Evolutionary conservation across 1,139 yeast species (phyloP).

Genomic region (Keqinozyma sinolaborantium): DNA sequence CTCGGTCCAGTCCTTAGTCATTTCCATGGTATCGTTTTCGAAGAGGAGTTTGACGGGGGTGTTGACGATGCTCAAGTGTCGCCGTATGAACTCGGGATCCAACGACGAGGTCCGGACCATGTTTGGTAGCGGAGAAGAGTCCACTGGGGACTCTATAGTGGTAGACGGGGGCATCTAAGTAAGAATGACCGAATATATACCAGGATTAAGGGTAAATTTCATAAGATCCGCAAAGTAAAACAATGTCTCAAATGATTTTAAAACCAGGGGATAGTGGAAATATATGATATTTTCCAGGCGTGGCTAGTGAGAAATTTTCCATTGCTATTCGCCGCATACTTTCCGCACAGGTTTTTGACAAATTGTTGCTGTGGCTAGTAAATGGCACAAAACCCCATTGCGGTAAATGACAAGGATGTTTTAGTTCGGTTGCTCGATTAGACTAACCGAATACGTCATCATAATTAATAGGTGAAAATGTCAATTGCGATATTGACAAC

Average conservation of each 20-base stretch:
- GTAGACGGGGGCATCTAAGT: constrained; percentile 1
- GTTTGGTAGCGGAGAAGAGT: no score
- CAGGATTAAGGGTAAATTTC: no score
- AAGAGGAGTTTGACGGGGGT: constrained; percentile 17
- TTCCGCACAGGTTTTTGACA: neutral
- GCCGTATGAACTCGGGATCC: constrained; percentile 15
- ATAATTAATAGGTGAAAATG: constrained; percentile 25
- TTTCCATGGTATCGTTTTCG: constrained; percentile 14
- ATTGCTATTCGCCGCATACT: constrained; percentile 1
- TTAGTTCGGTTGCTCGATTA: neutral
- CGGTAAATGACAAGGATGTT: no score
- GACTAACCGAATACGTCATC: neutral
- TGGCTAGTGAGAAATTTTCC: constrained; percentile 1
- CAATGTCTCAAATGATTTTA: no score
- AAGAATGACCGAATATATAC: neutral
- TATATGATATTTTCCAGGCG: no score
- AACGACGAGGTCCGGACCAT: constrained; percentile 18
- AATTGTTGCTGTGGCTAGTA: neutral
- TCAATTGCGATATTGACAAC: constrained; percentile 60
- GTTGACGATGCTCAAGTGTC: constrained; percentile 13
- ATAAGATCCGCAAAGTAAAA: no score
- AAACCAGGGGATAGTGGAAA: no score
- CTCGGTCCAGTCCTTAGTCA: constrained; percentile 33
- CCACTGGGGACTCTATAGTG: constrained; percentile 1
- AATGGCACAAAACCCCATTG: neutral